These are phyloP conservation scores for Phytophthora podocarpi DNA, from an alignment of 352 stramenopile species.

Conservation along the genomic window DNA sequence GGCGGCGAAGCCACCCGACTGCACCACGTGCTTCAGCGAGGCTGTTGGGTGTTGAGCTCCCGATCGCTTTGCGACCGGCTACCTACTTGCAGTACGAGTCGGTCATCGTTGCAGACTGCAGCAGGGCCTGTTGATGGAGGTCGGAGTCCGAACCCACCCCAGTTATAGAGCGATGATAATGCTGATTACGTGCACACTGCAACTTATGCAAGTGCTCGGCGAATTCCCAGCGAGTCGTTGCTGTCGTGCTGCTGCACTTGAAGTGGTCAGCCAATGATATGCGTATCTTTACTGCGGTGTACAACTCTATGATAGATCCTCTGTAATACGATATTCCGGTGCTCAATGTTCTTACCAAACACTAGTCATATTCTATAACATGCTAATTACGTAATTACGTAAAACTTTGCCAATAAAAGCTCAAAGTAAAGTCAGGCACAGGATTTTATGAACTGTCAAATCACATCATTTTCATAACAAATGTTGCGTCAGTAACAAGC, in stretches of 20 bases:
- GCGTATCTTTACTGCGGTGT: constrained; percentile 16
- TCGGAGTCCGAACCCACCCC: not conserved
- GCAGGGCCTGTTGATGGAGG: not conserved
- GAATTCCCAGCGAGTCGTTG: not conserved
- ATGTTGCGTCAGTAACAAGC: not conserved
- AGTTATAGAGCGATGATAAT: not conserved
- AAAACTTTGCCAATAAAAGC: no score
- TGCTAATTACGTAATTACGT: no score
- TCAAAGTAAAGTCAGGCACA: no score
- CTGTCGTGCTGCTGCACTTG: not conserved
- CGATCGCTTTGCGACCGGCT: constrained; percentile 3
- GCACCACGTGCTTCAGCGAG: no score
- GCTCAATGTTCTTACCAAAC: not conserved
- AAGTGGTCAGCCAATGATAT: constrained; percentile 1
- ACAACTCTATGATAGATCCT: constrained; percentile 17
- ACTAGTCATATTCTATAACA: no score
- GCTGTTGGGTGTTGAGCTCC: not conserved
- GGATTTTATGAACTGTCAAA: not conserved
- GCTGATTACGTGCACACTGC: not conserved
- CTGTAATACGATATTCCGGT: not conserved
- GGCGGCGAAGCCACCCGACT: no score
- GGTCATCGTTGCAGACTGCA: no score
- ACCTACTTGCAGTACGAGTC: not conserved
- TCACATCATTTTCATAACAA: no score
- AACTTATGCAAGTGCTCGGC: constrained; percentile 7